phyloP scores from a whole-genome alignment of 2,329 filamentous ascomycete genomes.

The Fusarium chuoi region DNA sequence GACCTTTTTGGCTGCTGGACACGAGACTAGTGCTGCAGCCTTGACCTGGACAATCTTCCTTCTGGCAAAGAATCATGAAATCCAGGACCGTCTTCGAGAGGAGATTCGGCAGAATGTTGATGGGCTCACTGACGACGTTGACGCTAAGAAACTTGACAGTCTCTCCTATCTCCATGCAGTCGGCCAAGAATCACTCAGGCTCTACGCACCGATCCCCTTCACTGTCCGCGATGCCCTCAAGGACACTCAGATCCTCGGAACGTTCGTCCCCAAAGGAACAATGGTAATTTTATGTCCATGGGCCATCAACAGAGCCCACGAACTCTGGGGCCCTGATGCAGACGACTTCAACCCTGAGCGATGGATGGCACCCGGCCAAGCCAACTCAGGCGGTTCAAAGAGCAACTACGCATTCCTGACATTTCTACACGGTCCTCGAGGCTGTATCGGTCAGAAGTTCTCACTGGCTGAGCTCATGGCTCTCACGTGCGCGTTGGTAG shows the following conservation, averaged over 20 bases:
- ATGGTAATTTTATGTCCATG: constrained; percentile 47
- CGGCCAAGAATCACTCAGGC: constrained; percentile 55
- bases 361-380: constrained; percentile 45
- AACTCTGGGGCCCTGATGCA: constrained; percentile 51
- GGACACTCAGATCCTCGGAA: constrained; percentile 49
- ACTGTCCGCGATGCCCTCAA: constrained; percentile 46
- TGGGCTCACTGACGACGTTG: constrained; percentile 41
- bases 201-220: constrained; percentile 52
- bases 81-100: constrained; percentile 52
- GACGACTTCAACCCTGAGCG: constrained; percentile 51
- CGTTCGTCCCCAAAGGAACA: constrained; percentile 51
- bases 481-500: constrained; percentile 31
- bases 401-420: constrained; percentile 79
- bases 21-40: constrained; percentile 56
- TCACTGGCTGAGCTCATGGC: constrained; percentile 35
- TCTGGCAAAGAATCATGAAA: constrained; percentile 48
- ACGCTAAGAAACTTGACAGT: constrained; percentile 46
- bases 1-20: constrained; percentile 46
- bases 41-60: constrained; percentile 56
- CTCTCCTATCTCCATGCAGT: constrained; percentile 56
- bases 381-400: constrained; percentile 70
- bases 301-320: constrained; percentile 45
- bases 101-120: constrained; percentile 52
- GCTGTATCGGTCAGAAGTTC: constrained; percentile 45
- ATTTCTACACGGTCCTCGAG: constrained; percentile 71